Evolutionary conservation across 768 basidiomycete genomes (phyloP).

Genomic region (Boletus sp.): DNA sequence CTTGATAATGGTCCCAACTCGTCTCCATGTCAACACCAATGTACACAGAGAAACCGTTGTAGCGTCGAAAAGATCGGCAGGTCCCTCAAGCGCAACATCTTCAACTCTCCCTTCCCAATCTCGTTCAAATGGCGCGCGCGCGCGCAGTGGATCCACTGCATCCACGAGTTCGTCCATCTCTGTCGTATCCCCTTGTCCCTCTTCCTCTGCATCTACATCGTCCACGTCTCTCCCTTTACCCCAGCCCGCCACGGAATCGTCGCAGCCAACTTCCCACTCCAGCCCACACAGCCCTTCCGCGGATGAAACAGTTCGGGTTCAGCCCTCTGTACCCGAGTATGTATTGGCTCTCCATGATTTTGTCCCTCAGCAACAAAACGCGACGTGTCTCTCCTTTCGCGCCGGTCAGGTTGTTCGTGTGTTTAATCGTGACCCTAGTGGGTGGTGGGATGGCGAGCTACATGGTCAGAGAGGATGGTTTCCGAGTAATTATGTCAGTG

Average conservation of each 20-base stretch:
- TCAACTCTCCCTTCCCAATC: slow-evolving; percentile 16
- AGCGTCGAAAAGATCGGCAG: slow-evolving; percentile 32
- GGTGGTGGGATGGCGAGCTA: slow-evolving; percentile 99
- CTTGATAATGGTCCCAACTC: slow-evolving; percentile 41
- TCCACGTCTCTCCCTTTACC: slow-evolving; percentile 49
- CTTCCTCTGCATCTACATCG: slow-evolving; percentile 47
- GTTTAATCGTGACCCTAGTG: slow-evolving; percentile 80
- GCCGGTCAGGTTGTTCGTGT: slow-evolving; percentile 92
- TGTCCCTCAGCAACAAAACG: slow-evolving; percentile 61
- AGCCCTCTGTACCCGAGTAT: slow-evolving; percentile 52
- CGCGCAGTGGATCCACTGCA: slow-evolving; percentile 53
- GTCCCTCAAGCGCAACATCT: slow-evolving; percentile 2
- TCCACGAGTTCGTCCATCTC: slow-evolving; percentile 59
- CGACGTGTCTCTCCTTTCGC: slow-evolving; percentile 84
- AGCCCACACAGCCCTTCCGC: slow-evolving; percentile 43
- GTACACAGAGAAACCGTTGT: slow-evolving; percentile 34
- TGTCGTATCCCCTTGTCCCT: slow-evolving; percentile 53
- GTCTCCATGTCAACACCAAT: slow-evolving; percentile 51
- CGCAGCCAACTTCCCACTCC: slow-evolving; percentile 14
- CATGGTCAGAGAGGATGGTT: slow-evolving; percentile 94
- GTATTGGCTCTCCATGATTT: slow-evolving; percentile 95
- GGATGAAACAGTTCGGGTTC: slow-evolving; percentile 50
- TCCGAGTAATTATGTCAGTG: slow-evolving; percentile 92
- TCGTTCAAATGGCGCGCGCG: slow-evolving; percentile 26
- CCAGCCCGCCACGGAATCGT: slow-evolving; percentile 31